Evolutionary conservation across 169 alveolate species (phyloP).

Genomic region (Hepatocystis sp.): DNA sequence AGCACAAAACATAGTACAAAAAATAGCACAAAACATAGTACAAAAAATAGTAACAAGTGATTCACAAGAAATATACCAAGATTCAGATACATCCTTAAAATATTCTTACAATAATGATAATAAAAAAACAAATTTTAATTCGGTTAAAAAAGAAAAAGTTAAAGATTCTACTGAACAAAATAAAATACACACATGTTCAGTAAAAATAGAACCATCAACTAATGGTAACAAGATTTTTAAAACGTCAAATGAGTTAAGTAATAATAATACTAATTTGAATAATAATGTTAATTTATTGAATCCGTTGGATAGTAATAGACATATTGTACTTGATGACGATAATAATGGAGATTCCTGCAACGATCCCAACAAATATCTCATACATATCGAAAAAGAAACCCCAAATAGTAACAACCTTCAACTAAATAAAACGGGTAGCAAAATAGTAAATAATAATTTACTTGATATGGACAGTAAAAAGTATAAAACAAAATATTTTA

Average conservation of each 20-base stretch:
- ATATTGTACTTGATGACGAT: no score
- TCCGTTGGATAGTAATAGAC: no score
- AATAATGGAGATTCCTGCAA: constrained; percentile 15
- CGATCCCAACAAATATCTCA: not conserved
- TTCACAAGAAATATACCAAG: constrained; percentile 7
- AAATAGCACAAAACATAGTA: constrained; percentile 5
- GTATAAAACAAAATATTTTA: not conserved
- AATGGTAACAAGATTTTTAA: not conserved
- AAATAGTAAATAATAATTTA: not conserved
- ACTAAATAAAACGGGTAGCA: no score
- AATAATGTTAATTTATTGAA: no score
- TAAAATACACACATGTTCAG: constrained; percentile 7
- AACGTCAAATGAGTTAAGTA: not conserved
- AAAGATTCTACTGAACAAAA: constrained; percentile 2
- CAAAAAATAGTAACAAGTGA: constrained; percentile 12
- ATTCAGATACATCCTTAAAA: not conserved
- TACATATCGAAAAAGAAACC: not conserved
- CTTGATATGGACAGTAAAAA: not conserved
- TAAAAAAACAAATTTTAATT: not conserved
- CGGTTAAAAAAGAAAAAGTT: constrained; percentile 11
- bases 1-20: not conserved
- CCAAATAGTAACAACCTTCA: no score
- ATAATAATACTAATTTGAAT: no score
- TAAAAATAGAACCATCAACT: not conserved
- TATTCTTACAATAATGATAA: constrained; percentile 1